Base-by-base conservation (phyloP, 1,284 basidiomycete species). In the Leccinum pallidistipes region DNA sequence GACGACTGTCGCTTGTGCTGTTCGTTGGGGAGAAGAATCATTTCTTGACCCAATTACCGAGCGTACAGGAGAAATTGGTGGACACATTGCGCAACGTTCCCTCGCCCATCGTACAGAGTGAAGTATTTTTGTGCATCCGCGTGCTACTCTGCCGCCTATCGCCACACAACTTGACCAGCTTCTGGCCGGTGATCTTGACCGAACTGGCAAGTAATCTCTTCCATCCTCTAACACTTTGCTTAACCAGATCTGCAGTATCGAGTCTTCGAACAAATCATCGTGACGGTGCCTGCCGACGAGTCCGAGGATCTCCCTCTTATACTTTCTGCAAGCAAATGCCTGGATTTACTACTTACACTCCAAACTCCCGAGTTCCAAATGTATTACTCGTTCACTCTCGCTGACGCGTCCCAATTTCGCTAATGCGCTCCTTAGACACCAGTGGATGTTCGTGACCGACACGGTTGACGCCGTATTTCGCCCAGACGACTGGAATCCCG, bases 391-490 rank as follows among this genome's bases (percentile, higher is more conserved):
- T 56, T 60, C 21, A 12, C 9, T 16, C 14, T 29, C 34, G 54
- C 29, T 50, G 54, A 24, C 2, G 21, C 29, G 12, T 14, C 16
- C 32, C n/a, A 43, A 60, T 59, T 31, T 24, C 29, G 29, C 61
- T 70, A 18, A 69, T 54, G 45, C 43, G 2, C 5, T 56, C 47
- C 21, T 58, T 40, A 97, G 95, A 66, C 93, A 99, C 75, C 95
- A 99, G 81, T 99, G 97, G 97, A 92, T 98, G 69, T 99, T 99
- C 72, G 88, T 98, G 59, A 97, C 95, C 0, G 97, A 99, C 75
- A 98, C 97, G 0, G 92, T 96, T 5, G 97, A 99, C 70, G 95
- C 96, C 0, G 86, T 95, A 11, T 95, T 95, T 74, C 90, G 89
- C 8, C 90, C 93, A 0, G 90, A 95, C 65, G 82, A 88, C 51